Conservation (phyloP, 2,329 filamentous ascomycete genomes). For the Arthrobotrys pseudoclavata region DNA sequence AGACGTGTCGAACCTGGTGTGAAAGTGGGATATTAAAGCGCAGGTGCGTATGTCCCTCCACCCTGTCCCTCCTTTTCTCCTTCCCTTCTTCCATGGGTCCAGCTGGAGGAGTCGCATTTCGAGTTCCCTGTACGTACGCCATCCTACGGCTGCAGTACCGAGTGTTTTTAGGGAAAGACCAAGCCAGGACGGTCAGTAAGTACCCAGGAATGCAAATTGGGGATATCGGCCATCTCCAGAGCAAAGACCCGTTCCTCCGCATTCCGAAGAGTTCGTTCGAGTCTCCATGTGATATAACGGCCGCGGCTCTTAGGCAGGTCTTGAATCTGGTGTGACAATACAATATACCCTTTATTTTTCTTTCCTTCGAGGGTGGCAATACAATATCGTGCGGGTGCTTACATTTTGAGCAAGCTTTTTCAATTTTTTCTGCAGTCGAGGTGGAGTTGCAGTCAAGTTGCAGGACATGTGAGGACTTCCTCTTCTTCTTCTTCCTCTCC, state of each 20-base stretch:
- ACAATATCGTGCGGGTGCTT: conserved; percentile 5
- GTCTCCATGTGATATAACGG: not conserved
- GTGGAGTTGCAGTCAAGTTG: conserved; percentile 28
- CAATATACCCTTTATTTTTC: not conserved
- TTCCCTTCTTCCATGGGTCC: conserved; percentile 6
- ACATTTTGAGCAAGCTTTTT: conserved; percentile 15
- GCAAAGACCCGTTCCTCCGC: conserved; percentile 18
- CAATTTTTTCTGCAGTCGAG: conserved; percentile 16
- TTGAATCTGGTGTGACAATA: conserved; percentile 5
- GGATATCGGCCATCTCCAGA: conserved; percentile 27
- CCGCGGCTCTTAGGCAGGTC: conserved; percentile 11
- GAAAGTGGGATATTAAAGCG: conserved; percentile 35
- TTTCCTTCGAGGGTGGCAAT: conserved; percentile 9
- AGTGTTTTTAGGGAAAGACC: conserved; percentile 6
- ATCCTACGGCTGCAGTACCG: conserved; percentile 18
- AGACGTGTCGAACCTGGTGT: conserved; percentile 21
- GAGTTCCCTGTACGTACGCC: conserved; percentile 40
- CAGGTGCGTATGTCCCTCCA: conserved; percentile 21
- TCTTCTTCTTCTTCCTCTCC: conserved; percentile 5
- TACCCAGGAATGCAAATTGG: not conserved
- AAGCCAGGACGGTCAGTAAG: conserved; percentile 9
- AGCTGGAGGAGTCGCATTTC: conserved; percentile 15
- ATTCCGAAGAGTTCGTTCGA: not conserved
- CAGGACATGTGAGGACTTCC: conserved; percentile 22
- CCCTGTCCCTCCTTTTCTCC: conserved; percentile 4